Base-by-base conservation (phyloP, 164 flowering plant species). In the Piper betle region DNA sequence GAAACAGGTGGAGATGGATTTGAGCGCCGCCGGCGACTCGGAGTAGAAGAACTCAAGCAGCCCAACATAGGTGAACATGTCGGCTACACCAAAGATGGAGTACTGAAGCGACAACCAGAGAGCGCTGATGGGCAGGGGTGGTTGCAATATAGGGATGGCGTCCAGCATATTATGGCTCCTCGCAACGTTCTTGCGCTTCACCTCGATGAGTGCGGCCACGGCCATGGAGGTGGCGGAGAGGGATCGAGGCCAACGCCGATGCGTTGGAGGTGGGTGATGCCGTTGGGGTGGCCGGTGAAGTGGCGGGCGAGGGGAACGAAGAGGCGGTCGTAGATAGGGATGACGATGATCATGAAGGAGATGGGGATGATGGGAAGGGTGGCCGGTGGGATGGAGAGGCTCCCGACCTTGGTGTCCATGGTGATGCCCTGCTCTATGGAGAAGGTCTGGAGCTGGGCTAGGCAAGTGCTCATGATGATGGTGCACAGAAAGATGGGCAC, bases 401-500 rank as follows among this genome's bases (percentile, higher is more conserved):
- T 48, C 16, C 72, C 59, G 60, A 83, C 42, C 33, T 57, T 68
- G 53, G 78, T 76, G 73, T 83, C 79, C 87, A 83, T 80, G 18
- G 81, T 79, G 33, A 53, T 18, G 60, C 87, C 82, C 69, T 83
- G 84, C 60, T 80, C 72, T 66, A 82, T 59, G n/a, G 87, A 77
- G 71, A 82, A 80, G 4, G 87, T 80, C 55, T 79, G 82, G 37
- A 83, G 84, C 64, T 83, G 87, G 43, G 87, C 87, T 1, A 83
- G 67, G 68, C 87, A 79, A 38, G 80, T 78, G 53, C 80, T 77
- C 83, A 83, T 77, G 62, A 78, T 72, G 33, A 83, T 76, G 20
- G 84, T 76, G 76, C 81, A 71, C 12, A 72, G 62, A 60, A 82
- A 80, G 18, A 82, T 74, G 19, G 87, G 84, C 6, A 77, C 15